A percentile compares a stretch with the other conserved stretches of the same genome.
Conservation (phyloP, 176 grass and related monocot species). For the Canna indica region DNA sequence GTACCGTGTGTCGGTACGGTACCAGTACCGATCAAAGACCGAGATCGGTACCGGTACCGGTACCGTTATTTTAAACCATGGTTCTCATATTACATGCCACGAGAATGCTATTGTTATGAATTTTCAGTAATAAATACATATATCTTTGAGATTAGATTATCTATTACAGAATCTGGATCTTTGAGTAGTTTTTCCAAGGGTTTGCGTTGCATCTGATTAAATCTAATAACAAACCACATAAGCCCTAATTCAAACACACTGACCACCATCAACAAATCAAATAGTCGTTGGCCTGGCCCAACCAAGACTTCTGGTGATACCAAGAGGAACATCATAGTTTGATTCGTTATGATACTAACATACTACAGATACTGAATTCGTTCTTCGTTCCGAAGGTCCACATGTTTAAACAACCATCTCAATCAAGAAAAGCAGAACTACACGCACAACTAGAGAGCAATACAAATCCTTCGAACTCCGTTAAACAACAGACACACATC, state of each 20-base stretch:
- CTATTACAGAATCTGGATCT: too few relatives aligned
- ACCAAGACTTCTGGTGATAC: not conserved
- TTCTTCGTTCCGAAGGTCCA: not conserved
- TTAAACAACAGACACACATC: not conserved
- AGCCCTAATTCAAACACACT: not conserved
- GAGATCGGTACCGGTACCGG: too few relatives aligned
- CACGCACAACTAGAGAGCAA: not conserved
- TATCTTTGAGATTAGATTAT: too few relatives aligned
- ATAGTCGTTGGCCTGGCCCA: not conserved
- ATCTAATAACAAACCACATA: too few relatives aligned
- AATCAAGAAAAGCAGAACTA: not conserved
- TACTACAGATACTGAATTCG: not conserved
- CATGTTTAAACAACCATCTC: not conserved
- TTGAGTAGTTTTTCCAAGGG: too few relatives aligned
- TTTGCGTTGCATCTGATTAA: too few relatives aligned
- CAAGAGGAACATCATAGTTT: not conserved
- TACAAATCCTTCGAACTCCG: not conserved
- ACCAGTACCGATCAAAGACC: too few relatives aligned
- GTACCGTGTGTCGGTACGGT: too few relatives aligned
- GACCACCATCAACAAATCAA: not conserved
- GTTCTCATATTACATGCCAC: too few relatives aligned
- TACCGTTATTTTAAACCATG: too few relatives aligned
- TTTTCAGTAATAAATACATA: too few relatives aligned
- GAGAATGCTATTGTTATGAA: too few relatives aligned
- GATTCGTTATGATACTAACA: not conserved